Evolutionary conservation across 441 rosid species (phyloP).

Genomic region (Pelargonium fulgidum): DNA sequence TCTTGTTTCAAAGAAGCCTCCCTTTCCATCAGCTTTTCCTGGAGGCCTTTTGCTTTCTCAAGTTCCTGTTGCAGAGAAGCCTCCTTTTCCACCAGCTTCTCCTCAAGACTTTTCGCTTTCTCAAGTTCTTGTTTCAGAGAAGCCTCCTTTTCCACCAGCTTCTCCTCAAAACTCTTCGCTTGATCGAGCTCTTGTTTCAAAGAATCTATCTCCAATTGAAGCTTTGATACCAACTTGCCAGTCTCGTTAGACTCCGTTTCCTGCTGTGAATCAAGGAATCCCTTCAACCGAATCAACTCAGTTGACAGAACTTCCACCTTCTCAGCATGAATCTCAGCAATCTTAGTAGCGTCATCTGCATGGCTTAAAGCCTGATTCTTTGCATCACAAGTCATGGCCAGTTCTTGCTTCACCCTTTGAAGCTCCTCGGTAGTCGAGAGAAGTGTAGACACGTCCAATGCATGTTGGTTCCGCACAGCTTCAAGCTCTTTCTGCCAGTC

Average conservation of each 20-base stretch:
- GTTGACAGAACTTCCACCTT: slow-evolving; percentile 66
- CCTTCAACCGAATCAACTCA: slow-evolving; percentile 57
- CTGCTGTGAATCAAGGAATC: slow-evolving; percentile 54
- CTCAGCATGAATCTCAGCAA: slow-evolving; percentile 72
- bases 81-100: slow-evolving; percentile 6
- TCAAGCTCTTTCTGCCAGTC: slow-evolving; percentile 68
- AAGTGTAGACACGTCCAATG: slow-evolving; percentile 64
- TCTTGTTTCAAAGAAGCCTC: slow-evolving; percentile 1
- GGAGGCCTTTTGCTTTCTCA: background rate
- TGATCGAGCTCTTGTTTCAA: slow-evolving; percentile 52
- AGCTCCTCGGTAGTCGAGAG: slow-evolving; percentile 70
- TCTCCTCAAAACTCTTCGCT: slow-evolving; percentile 40
- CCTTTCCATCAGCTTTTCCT: background rate
- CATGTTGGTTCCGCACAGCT: slow-evolving; percentile 68
- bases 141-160: slow-evolving; percentile 52
- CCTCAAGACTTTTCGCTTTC: background rate
- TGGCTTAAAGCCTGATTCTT: slow-evolving; percentile 72
- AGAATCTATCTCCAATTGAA: slow-evolving; percentile 44
- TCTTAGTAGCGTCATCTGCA: slow-evolving; percentile 81
- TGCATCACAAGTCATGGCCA: slow-evolving; percentile 61
- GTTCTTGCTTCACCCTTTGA: slow-evolving; percentile 57
- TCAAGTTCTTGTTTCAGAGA: background rate
- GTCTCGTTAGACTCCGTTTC: slow-evolving; percentile 46
- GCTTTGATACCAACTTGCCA: slow-evolving; percentile 39
- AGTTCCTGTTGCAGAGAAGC: background rate